Percentiles rank a stretch among this genome's conserved stretches.
phyloP scores from a whole-genome alignment of 2,329 filamentous ascomycete genomes.

The Alternaria sp. region DNA sequence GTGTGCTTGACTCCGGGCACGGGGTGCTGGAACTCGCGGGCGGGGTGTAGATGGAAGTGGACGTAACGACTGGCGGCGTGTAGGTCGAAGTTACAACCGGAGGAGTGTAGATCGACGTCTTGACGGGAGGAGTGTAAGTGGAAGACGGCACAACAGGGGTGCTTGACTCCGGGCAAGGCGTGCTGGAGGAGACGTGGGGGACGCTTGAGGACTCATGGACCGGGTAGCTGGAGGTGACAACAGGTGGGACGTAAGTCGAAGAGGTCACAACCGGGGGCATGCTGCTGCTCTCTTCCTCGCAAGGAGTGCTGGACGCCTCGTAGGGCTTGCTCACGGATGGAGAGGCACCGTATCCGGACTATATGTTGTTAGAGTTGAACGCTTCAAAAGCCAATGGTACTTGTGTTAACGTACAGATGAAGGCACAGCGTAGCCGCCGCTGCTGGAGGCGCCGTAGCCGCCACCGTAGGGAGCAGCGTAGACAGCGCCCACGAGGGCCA shows the following conservation, averaged over 20 bases:
- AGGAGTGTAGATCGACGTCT: neutral
- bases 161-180: neutral
- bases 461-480: slow-evolving; percentile 23
- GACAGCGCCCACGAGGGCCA: slow-evolving; percentile 43
- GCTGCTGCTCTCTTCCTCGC: neutral
- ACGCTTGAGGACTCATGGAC: neutral
- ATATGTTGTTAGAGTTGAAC: neutral
- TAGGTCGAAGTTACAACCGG: neutral
- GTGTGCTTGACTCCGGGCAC: neutral
- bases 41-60: neutral
- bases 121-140: neutral
- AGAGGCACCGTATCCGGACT: neutral
- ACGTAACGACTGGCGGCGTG: neutral
- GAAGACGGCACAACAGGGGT: neutral
- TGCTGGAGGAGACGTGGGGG: neutral
- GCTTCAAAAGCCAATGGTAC: neutral
- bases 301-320: slow-evolving; percentile 4
- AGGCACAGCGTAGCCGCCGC: neutral
- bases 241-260: neutral
- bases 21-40: neutral
- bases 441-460: neutral
- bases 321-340: neutral
- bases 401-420: neutral
- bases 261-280: neutral
- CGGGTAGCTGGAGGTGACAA: neutral